Evolutionary conservation across 1,284 basidiomycete genomes (phyloP).

Genomic region (Trametes pubescens): DNA sequence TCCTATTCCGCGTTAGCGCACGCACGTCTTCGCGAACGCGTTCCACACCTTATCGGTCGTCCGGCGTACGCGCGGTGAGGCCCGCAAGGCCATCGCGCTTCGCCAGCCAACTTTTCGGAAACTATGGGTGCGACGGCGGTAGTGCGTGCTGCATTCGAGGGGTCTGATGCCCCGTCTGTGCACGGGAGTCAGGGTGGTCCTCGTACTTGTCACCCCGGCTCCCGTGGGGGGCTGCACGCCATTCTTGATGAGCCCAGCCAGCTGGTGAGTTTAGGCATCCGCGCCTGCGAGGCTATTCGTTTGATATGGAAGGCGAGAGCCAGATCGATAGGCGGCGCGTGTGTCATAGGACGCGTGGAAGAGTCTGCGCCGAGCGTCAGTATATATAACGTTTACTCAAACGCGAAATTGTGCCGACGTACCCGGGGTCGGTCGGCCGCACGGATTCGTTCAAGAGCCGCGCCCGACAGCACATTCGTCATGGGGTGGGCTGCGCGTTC

Average conservation of each 20-base stretch:
- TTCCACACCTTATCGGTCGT: constrained; percentile 2
- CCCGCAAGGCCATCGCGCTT: constrained; percentile 3
- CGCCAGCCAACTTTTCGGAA: constrained; percentile 8
- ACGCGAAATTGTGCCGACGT: background rate
- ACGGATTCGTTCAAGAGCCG: background rate
- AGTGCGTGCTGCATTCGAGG: constrained; percentile 6
- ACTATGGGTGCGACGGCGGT: background rate
- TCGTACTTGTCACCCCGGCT: background rate
- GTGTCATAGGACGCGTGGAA: constrained; percentile 9
- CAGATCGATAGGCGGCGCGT: constrained; percentile 6
- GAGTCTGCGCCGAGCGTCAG: constrained; percentile 11
- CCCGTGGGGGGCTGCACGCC: constrained; percentile 4
- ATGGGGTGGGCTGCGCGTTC: constrained; percentile 3
- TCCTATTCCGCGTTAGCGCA: background rate
- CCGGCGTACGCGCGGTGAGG: background rate
- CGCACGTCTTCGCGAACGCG: constrained; percentile 3
- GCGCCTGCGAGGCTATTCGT: constrained; percentile 17
- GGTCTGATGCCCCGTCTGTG: background rate
- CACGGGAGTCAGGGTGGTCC: constrained; percentile 1
- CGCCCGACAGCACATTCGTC: background rate
- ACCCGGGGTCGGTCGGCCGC: background rate
- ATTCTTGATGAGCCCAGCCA: constrained; percentile 9
- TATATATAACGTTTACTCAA: constrained; percentile 11
- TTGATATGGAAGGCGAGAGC: constrained; percentile 9
- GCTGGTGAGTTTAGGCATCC: constrained; percentile 24